Percentiles rank a stretch among this genome's conserved stretches.
Conservation (phyloP, 176 grass and related monocot species). For the Triticum turgidum region DNA sequence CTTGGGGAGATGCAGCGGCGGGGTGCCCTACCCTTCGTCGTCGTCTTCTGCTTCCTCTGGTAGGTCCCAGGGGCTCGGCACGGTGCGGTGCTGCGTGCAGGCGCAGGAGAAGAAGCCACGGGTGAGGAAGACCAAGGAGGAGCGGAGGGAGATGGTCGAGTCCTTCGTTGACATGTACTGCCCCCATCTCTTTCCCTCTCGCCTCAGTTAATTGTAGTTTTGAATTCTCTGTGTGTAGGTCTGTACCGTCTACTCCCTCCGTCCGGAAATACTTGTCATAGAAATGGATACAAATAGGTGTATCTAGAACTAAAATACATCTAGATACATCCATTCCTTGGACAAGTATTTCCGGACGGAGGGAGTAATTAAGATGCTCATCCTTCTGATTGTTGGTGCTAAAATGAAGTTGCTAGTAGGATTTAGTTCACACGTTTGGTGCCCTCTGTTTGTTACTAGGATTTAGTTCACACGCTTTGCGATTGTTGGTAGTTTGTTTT, state of each 20-base stretch:
- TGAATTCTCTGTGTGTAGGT: neutral
- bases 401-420: neutral
- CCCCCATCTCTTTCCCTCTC: neutral
- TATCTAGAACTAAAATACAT: no score
- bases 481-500: neutral
- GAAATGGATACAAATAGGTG: no score
- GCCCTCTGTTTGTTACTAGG: neutral
- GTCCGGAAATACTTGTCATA: no score
- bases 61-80: neutral
- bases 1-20: constrained; percentile 40
- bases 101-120: constrained; percentile 72
- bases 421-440: neutral
- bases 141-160: constrained; percentile 85
- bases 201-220: neutral
- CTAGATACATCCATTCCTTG: no score
- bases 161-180: constrained; percentile 74
- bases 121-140: constrained; percentile 84
- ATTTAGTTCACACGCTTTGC: neutral
- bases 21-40: neutral
- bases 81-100: constrained; percentile 38
- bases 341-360: no score
- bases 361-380: neutral
- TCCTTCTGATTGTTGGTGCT: neutral
- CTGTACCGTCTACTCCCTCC: neutral
- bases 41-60: neutral